A percentile compares a stretch with the other conserved stretches of the same genome.
These are phyloP conservation scores for Tetrapisispora taiwanensis DNA, from an alignment of 805 yeast genomes.

Conservation along the genomic window DNA sequence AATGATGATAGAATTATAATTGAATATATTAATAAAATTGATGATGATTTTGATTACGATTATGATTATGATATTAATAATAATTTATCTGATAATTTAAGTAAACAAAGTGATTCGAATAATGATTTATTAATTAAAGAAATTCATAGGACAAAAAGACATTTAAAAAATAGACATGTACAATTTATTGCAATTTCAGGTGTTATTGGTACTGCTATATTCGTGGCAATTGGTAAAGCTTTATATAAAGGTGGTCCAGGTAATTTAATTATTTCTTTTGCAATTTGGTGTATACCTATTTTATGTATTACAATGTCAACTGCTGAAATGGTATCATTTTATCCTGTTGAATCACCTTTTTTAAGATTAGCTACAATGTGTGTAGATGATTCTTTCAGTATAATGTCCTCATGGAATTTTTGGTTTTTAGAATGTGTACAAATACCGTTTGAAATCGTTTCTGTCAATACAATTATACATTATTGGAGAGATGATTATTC, in stretches of 20 bases:
- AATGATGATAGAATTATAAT: conserved; percentile 1
- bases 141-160: conserved; percentile 33
- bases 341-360: conserved; percentile 72
- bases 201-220: conserved; percentile 71
- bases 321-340: conserved; percentile 70
- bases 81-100: neutral
- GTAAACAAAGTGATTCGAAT: neutral
- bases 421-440: conserved; percentile 66
- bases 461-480: conserved; percentile 68
- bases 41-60: conserved; percentile 1
- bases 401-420: conserved; percentile 72
- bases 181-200: conserved; percentile 75
- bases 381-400: conserved; percentile 64
- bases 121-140: neutral
- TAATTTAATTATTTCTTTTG: conserved; percentile 52
- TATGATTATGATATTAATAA: neutral
- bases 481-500: conserved; percentile 72
- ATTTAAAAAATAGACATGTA: conserved; percentile 57
- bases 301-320: conserved; percentile 56
- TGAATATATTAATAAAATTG: conserved; percentile 1
- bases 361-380: conserved; percentile 65
- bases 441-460: conserved; percentile 76
- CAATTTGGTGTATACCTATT: conserved; percentile 62
- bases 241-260: conserved; percentile 62
- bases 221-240: conserved; percentile 61